A percentile compares a stretch with the other conserved stretches of the same genome.
These are phyloP conservation scores for Apiospora marii DNA, from an alignment of 2,329 filamentous ascomycete genomes.

Conservation along the genomic window DNA sequence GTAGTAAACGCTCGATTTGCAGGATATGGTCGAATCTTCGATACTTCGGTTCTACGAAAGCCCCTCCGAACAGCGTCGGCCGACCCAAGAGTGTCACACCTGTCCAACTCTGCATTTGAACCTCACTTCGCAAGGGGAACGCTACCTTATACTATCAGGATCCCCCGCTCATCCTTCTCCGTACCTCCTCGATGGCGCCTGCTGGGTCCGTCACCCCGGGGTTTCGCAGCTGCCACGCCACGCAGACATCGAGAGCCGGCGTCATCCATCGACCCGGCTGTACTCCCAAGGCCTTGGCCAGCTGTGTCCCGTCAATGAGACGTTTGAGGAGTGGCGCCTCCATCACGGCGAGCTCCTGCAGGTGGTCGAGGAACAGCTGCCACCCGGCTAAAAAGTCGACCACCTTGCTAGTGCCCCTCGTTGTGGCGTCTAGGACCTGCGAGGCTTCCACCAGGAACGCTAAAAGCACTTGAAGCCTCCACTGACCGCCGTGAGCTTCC, in stretches of 20 bases:
- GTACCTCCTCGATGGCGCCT: constrained; percentile 68
- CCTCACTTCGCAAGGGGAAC: too few species aligned
- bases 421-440: constrained; percentile 40
- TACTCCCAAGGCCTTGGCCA: constrained; percentile 71
- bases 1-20: too few species aligned
- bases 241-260: constrained; percentile 77
- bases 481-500: constrained; percentile 69
- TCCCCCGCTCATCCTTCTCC: constrained; percentile 59
- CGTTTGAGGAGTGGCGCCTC: constrained; percentile 66
- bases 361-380: constrained; percentile 63
- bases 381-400: constrained; percentile 56
- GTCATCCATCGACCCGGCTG: constrained; percentile 87
- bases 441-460: constrained; percentile 71
- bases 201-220: constrained; percentile 68
- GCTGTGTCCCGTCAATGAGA: constrained; percentile 77
- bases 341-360: constrained; percentile 62
- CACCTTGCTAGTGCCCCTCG: constrained; percentile 36
- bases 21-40: too few species aligned
- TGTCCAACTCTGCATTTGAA: too few species aligned
- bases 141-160: constrained; percentile 40
- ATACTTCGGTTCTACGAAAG: too few species aligned
- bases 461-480: constrained; percentile 75
- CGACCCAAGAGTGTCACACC: background rate
- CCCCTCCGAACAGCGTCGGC: too few species aligned
- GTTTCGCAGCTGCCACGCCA: constrained; percentile 89